phyloP scores from a whole-genome alignment of 2,329 filamentous ascomycete species.

The Cercospora zeae-maydis region DNA sequence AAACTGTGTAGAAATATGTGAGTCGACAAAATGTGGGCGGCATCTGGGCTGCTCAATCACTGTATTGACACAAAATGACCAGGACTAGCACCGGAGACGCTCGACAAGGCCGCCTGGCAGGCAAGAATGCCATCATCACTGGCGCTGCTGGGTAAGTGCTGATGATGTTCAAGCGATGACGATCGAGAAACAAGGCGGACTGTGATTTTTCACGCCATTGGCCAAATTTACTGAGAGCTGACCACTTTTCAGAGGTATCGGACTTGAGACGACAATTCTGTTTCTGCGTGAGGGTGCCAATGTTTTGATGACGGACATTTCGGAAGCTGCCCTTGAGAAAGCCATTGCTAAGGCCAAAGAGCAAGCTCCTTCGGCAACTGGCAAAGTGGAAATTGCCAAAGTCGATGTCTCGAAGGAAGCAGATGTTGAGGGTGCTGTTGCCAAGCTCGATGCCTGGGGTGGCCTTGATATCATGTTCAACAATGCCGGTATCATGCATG shows the following conservation, averaged over 20 bases:
- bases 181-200: background rate
- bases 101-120: conserved; percentile 51
- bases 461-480: conserved; percentile 93
- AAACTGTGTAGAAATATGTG: conserved; percentile 23
- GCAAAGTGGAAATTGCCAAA: conserved; percentile 59
- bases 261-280: conserved; percentile 85
- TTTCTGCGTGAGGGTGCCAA: conserved; percentile 85
- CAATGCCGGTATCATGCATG: conserved; percentile 97
- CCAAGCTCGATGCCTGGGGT: conserved; percentile 75
- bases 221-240: background rate
- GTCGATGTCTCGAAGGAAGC: conserved; percentile 84
- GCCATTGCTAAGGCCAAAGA: conserved; percentile 71
- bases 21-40: background rate
- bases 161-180: background rate
- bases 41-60: background rate
- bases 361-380: conserved; percentile 55
- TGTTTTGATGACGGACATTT: conserved; percentile 83
- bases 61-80: conserved; percentile 11
- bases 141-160: conserved; percentile 73
- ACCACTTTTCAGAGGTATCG: conserved; percentile 66
- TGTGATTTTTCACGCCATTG: background rate
- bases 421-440: conserved; percentile 71
- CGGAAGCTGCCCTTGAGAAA: conserved; percentile 70
- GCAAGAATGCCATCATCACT: conserved; percentile 73
- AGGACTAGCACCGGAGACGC: conserved; percentile 17